Conservation (phyloP, 306 rosid species). For the Rosa lucieae region DNA sequence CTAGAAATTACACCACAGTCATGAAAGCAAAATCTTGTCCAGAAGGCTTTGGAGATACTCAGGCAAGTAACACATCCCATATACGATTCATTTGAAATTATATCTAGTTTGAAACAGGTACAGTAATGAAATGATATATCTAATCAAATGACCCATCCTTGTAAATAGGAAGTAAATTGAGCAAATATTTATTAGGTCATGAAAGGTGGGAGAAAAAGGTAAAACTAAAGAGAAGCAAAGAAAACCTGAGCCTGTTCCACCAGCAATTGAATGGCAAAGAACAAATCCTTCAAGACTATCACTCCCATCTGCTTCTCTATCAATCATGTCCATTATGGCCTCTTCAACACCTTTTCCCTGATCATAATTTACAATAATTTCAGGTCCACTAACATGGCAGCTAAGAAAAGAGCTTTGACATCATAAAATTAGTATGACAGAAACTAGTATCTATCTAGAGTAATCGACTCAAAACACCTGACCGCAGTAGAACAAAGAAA, state of each 20-base stretch:
- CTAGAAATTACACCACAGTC: background rate
- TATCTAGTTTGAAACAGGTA: background rate
- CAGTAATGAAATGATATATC: background rate
- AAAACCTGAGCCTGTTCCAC: conserved; percentile 99
- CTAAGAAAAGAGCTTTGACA: background rate
- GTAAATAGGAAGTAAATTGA: background rate
- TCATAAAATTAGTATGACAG: background rate
- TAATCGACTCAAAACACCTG: conserved; percentile 1
- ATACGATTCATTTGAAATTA: background rate
- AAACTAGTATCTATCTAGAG: conserved; percentile 4
- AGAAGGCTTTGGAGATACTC: background rate
- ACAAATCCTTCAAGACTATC: conserved; percentile 99
- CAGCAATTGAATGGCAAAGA: conserved; percentile 96
- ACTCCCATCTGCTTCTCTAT: conserved; percentile 99
- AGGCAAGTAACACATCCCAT: background rate
- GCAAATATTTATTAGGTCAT: background rate
- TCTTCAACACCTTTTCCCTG: conserved; percentile 99
- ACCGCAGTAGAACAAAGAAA: conserved; percentile 8
- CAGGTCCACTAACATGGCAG: background rate
- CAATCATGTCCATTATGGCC: conserved; percentile 99
- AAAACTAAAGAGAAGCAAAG: conserved; percentile 15
- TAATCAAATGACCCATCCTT: background rate
- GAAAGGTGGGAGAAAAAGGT: background rate
- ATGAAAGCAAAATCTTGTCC: background rate
- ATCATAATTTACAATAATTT: conserved; percentile 28